Evolutionary conservation across 2,329 filamentous ascomycete genomes (phyloP).

Genomic region (Lizonia empirigonia): DNA sequence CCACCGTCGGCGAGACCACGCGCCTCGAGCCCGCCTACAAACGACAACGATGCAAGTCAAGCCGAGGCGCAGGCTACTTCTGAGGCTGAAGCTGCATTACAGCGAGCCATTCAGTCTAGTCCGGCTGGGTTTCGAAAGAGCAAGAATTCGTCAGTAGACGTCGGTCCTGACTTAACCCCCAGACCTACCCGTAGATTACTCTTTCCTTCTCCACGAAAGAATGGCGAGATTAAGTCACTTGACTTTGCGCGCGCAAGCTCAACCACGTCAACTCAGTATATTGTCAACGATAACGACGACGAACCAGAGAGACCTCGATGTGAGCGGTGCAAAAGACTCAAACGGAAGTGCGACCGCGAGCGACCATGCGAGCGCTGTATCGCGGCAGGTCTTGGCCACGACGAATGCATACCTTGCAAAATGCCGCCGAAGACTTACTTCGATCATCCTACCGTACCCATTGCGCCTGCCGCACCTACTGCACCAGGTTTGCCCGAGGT

Average conservation of each 20-base stretch:
- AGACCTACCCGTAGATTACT: conserved; percentile 72
- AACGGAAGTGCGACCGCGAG: conserved; percentile 35
- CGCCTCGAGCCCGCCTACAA: background rate
- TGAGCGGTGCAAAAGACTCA: conserved; percentile 31
- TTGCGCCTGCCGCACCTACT: background rate
- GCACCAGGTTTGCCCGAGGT: background rate
- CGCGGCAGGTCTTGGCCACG: conserved; percentile 25
- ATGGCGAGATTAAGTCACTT: conserved; percentile 66
- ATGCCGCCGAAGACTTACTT: conserved; percentile 26
- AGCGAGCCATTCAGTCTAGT: conserved; percentile 65
- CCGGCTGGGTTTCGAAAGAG: conserved; percentile 59
- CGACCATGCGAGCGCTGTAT: conserved; percentile 33
- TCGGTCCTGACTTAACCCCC: conserved; percentile 59
- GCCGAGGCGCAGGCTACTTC: conserved; percentile 13
- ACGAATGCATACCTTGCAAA: conserved; percentile 31
- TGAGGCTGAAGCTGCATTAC: conserved; percentile 49
- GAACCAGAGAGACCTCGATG: conserved; percentile 30
- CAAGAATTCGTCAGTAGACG: conserved; percentile 56
- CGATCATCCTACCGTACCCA: conserved; percentile 17
- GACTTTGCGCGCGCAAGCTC: conserved; percentile 52
- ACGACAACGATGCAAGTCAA: background rate
- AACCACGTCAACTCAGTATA: background rate
- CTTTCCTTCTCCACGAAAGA: conserved; percentile 76
- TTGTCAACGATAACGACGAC: conserved; percentile 17
- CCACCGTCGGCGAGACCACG: conserved; percentile 13